A percentile compares a stretch with the other conserved stretches of the same genome.
Evolutionary conservation across 2,329 filamentous ascomycete species (phyloP).

Genomic region (Chrysoporthe austroafricana): DNA sequence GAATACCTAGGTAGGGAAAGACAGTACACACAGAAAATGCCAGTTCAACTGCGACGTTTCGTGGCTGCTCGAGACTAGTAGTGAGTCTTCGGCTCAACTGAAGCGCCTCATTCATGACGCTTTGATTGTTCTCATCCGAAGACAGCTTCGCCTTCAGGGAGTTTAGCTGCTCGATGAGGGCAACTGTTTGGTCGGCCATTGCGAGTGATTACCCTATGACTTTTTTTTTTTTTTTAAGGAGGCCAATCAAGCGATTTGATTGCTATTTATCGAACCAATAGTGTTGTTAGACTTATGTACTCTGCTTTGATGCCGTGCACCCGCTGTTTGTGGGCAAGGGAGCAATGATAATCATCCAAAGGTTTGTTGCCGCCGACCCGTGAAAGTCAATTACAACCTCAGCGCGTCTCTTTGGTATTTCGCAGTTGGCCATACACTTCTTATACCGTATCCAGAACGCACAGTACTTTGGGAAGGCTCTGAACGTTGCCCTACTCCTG

Average conservation of each 20-base stretch:
- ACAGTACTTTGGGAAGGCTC: neutral
- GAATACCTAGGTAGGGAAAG: neutral
- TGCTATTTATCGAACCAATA: neutral
- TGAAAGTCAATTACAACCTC: neutral
- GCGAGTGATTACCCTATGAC: neutral
- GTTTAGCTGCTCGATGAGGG: slow-evolving; percentile 14
- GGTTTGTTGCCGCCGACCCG: neutral
- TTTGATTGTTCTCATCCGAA: neutral
- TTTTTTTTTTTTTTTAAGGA: neutral
- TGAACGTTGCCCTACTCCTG: neutral
- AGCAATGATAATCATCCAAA: neutral
- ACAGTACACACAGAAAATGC: slow-evolving; percentile 28
- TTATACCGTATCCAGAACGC: too few relatives aligned
- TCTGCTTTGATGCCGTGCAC: neutral
- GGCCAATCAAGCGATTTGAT: neutral
- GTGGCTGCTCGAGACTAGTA: slow-evolving; percentile 26
- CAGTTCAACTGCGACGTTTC: slow-evolving; percentile 28
- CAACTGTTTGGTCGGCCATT: slow-evolving; percentile 11
- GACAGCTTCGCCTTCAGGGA: slow-evolving; percentile 5
- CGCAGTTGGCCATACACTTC: neutral
- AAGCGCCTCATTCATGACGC: slow-evolving; percentile 26
- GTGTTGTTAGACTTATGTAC: neutral
- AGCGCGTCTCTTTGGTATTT: neutral
- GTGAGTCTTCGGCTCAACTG: slow-evolving; percentile 26
- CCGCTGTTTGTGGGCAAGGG: neutral